Evolutionary conservation across 202 grass and related monocot genomes (phyloP), one percentile per base, ranked within the genome.

Genomic region (Saccharum hybrid): DNA sequence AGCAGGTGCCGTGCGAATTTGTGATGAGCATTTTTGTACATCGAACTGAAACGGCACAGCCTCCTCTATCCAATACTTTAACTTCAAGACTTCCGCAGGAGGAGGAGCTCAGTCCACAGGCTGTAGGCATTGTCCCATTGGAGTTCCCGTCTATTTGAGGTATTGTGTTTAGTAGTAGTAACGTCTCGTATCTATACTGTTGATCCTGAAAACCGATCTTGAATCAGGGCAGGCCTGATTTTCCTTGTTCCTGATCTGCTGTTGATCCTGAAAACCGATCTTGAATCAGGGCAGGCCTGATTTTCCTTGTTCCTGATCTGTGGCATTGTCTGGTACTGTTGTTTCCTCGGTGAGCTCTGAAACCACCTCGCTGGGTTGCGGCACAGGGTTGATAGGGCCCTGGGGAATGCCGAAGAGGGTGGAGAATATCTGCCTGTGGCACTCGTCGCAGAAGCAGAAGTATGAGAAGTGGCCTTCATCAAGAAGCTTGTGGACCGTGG

Each of bases 391-490:
- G 54, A 92, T 86, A 23, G 96, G 90, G 18, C 96, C 93, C 86
- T 87, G 91, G 28, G 96, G 96, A 68, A 90, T 84, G 36, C 96
- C 92, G n/a, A 98, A 94, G 75, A 95, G 91, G 18, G 91, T 95
- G 61, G 93, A 98, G 46, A 98, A 93, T 75, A 98, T 92, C 71
- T 98, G 96, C 80, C 93, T 87, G 67, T 95, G 96, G 77, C 96
- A 98, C 51, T 95, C 87, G 19, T 95, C 86, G 36, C 93, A 98
- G 70, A 95, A 98, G 63, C 89, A 94, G 83, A 98, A 95, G 82
- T 96, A 98, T 4, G 93, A 98, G 80, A 96, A 96, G 65, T 98
- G 96, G 72, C 96, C 93, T 89, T 98, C 93, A 0, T 87, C 91
- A 0, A 91, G 89, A 62, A 96, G 78, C 59, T 68, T 90, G 84